Conservation (phyloP, 2,329 filamentous ascomycete species). For the Colletotrichum ledebouriae region DNA sequence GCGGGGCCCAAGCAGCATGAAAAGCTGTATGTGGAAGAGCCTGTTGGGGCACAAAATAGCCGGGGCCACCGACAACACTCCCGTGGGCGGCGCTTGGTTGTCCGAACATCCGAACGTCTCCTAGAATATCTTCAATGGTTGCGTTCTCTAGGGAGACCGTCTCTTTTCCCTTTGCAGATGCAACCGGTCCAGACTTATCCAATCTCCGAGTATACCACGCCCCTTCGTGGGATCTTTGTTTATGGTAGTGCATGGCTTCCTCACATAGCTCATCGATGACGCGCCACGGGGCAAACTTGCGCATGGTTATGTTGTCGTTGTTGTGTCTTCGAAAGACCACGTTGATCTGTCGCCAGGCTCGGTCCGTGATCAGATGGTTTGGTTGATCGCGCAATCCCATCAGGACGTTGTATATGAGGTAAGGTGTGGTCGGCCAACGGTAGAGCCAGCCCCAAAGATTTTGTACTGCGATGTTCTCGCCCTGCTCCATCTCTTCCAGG, state of each 20-base stretch:
- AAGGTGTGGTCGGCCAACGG: slow-evolving; percentile 40
- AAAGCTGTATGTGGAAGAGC: slow-evolving; percentile 10
- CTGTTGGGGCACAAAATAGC: slow-evolving; percentile 20
- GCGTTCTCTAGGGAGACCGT: slow-evolving; percentile 23
- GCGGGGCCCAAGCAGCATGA: slow-evolving; percentile 6
- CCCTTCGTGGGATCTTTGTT: slow-evolving; percentile 40
- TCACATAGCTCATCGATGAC: slow-evolving; percentile 43
- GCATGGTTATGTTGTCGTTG: slow-evolving; percentile 41
- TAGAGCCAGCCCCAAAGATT: slow-evolving; percentile 43
- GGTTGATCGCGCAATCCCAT: slow-evolving; percentile 40
- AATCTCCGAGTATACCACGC: slow-evolving; percentile 45
- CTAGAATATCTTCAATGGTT: slow-evolving; percentile 37
- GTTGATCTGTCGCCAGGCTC: slow-evolving; percentile 44
- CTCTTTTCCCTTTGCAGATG: neutral
- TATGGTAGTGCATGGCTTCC: slow-evolving; percentile 43
- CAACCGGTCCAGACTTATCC: slow-evolving; percentile 30
- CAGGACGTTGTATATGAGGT: slow-evolving; percentile 37
- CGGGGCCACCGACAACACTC: neutral
- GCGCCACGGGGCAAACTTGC: slow-evolving; percentile 40
- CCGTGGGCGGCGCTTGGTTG: slow-evolving; percentile 22
- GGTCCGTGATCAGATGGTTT: slow-evolving; percentile 35
- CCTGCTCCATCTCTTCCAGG: slow-evolving; percentile 41
- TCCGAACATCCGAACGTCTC: slow-evolving; percentile 40
- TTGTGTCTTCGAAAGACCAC: slow-evolving; percentile 42
- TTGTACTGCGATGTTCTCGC: slow-evolving; percentile 37